These are phyloP conservation scores for Erythrobasidium hasegawianum DNA, from an alignment of 1,284 basidiomycete species.

Conservation along the genomic window DNA sequence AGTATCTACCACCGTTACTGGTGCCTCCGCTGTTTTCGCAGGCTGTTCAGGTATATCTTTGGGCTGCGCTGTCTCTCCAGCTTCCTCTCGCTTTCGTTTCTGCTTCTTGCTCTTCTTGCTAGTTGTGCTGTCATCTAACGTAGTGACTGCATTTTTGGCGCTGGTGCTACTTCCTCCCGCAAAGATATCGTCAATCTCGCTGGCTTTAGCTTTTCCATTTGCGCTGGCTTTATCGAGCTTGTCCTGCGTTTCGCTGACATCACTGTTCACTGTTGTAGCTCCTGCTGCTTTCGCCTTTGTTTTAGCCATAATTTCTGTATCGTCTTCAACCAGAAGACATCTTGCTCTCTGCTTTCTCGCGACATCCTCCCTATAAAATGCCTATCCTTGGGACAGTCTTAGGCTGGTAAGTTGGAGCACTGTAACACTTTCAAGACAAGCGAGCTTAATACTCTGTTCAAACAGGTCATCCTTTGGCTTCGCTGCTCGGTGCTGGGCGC, in stretches of 20 bases:
- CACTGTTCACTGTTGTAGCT: background rate
- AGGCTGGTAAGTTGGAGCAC: conserved; percentile 21
- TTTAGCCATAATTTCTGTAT: no score
- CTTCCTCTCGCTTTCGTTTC: background rate
- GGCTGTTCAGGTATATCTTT: background rate
- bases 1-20: conserved; percentile 16
- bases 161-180: conserved; percentile 31
- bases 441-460: background rate
- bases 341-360: conserved; percentile 5
- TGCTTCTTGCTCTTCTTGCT: conserved; percentile 1
- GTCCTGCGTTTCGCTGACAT: background rate
- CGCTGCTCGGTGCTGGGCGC: conserved; percentile 44
- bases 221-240: background rate
- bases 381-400: conserved; percentile 29
- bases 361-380: conserved; percentile 11
- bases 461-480: conserved; percentile 41
- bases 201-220: conserved; percentile 35
- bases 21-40: background rate
- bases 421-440: background rate
- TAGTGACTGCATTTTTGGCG: background rate
- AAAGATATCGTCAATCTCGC: conserved; percentile 46
- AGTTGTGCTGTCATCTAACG: background rate
- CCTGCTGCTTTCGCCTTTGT: background rate
- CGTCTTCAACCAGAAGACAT: background rate
- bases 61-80: background rate